Evolutionary conservation across 805 yeast genomes (phyloP).

Genomic region (Candida maris): DNA sequence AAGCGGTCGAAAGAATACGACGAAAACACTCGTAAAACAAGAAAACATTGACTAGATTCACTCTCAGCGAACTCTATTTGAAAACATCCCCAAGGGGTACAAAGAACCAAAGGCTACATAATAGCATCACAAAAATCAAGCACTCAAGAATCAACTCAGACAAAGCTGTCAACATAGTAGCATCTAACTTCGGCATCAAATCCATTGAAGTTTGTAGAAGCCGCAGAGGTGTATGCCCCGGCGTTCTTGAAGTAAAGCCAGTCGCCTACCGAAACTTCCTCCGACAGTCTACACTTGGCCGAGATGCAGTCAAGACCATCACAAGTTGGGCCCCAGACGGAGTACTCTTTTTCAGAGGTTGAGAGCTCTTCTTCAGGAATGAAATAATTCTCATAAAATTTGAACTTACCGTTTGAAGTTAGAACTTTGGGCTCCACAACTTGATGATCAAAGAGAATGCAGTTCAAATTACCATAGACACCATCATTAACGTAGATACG

Average conservation of each 20-base stretch:
- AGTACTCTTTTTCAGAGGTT: slow-evolving; percentile 34
- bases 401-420: slow-evolving; percentile 43
- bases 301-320: slow-evolving; percentile 90
- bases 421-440: slow-evolving; percentile 67
- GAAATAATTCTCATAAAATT: slow-evolving; percentile 20
- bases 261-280: slow-evolving; percentile 75
- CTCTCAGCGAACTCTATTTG: slow-evolving; percentile 2
- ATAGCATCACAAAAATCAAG: not conserved
- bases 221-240: slow-evolving; percentile 93
- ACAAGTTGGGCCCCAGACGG: slow-evolving; percentile 98
- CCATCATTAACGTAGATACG: slow-evolving; percentile 94
- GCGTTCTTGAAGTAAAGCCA: slow-evolving; percentile 82
- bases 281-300: slow-evolving; percentile 46
- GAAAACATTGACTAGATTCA: slow-evolving; percentile 3
- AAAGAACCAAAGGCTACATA: not conserved
- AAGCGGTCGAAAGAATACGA: slow-evolving; percentile 20
- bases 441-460: slow-evolving; percentile 91
- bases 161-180: slow-evolving; percentile 49
- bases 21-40: slow-evolving; percentile 7
- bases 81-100: not conserved
- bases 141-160: slow-evolving; percentile 2
- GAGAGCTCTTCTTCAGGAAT: slow-evolving; percentile 9
- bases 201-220: slow-evolving; percentile 92
- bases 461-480: slow-evolving; percentile 91
- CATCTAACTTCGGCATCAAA: slow-evolving; percentile 61